A percentile compares a stretch with the other conserved stretches of the same genome.
Conservation (phyloP, 345 rosid genomes). For the Balakata baccata region DNA sequence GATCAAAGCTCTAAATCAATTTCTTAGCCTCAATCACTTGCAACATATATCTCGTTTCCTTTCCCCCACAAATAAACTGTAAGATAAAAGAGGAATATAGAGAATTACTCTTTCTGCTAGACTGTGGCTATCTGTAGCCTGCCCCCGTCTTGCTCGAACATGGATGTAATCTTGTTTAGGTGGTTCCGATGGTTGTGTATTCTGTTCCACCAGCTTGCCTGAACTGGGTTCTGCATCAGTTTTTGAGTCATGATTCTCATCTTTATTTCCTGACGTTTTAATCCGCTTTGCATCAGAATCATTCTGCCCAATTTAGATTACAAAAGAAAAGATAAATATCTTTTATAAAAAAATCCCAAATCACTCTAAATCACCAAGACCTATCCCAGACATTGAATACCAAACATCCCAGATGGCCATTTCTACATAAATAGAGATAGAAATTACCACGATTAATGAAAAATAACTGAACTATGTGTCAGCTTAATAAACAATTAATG, state of each 20-base stretch:
- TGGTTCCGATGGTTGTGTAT: slow-evolving; percentile 54
- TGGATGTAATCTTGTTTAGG: slow-evolving; percentile 83
- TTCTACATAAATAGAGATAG: background rate
- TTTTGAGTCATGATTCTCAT: slow-evolving; percentile 44
- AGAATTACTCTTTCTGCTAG: slow-evolving; percentile 84
- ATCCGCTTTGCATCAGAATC: slow-evolving; percentile 57
- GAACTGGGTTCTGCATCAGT: slow-evolving; percentile 47
- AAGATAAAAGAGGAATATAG: slow-evolving; percentile 19
- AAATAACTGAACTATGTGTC: background rate
- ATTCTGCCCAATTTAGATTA: slow-evolving; percentile 38
- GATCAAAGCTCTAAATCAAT: background rate
- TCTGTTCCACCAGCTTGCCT: slow-evolving; percentile 49
- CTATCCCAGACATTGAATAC: background rate
- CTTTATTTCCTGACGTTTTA: slow-evolving; percentile 47
- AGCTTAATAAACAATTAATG: background rate
- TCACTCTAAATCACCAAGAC: background rate
- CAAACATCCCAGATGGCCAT: background rate
- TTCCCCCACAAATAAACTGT: background rate
- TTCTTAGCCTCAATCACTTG: background rate
- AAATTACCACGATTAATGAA: background rate
- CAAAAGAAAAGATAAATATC: slow-evolving; percentile 5
- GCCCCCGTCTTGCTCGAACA: slow-evolving; percentile 92
- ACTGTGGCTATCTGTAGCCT: slow-evolving; percentile 97
- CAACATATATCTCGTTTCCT: too few relatives aligned
- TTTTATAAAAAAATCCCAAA: background rate